Conservation (phyloP, 2,329 filamentous ascomycete species). For the Monilinia laxa region DNA sequence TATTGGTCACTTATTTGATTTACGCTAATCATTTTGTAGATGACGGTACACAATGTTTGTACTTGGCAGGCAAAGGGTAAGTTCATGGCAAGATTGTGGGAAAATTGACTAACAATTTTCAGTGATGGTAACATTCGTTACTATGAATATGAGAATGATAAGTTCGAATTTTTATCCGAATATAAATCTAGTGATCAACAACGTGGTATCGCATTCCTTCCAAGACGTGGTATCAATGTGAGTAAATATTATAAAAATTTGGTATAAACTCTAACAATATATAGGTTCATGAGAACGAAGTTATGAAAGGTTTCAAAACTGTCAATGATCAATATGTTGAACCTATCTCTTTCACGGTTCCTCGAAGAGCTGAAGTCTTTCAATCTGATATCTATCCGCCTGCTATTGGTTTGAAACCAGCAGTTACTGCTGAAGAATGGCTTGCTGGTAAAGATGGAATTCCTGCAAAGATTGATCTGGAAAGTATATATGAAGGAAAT, state of each 20-base stretch:
- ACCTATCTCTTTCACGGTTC: constrained; percentile 96
- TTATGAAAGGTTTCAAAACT: constrained; percentile 95
- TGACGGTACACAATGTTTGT: constrained; percentile 90
- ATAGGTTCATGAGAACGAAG: constrained; percentile 89
- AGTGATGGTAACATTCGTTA: constrained; percentile 99
- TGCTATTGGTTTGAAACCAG: constrained; percentile 74
- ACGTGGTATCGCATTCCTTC: constrained; percentile 89
- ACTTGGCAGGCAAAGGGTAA: constrained; percentile 95
- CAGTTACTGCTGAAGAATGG: constrained; percentile 80
- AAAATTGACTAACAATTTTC: constrained; percentile 24
- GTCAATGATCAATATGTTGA: constrained; percentile 94
- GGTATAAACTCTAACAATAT: constrained; percentile 29
- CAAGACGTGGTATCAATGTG: constrained; percentile 90
- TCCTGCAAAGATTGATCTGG: constrained; percentile 90
- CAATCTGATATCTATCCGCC: constrained; percentile 97
- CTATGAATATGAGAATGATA: constrained; percentile 97
- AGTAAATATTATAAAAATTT: constrained; percentile 36
- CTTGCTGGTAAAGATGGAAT: constrained; percentile 78
- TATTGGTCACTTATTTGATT: constrained; percentile 28
- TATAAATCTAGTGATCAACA: constrained; percentile 97
- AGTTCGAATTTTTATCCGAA: constrained; percentile 95
- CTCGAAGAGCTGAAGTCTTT: constrained; percentile 88
- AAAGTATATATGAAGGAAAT: constrained; percentile 84
- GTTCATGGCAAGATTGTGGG: constrained; percentile 39
- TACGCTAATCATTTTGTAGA: constrained; percentile 48